A percentile compares a stretch with the other conserved stretches of the same genome.
Conservation (phyloP, 768 basidiomycete species). For the Trametes cingulata region DNA sequence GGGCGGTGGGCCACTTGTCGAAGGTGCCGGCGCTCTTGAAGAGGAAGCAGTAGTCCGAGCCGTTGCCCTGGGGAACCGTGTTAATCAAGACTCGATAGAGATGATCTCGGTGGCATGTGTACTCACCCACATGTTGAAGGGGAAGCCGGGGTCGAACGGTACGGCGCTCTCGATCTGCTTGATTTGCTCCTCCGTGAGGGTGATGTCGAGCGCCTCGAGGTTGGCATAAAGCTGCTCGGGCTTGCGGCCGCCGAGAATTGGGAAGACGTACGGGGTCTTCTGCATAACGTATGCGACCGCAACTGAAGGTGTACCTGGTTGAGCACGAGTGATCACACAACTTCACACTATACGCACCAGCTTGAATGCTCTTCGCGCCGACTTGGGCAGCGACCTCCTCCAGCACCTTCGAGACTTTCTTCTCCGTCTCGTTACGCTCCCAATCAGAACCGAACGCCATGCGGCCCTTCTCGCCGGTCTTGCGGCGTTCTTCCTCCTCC, state of each 20-base stretch:
- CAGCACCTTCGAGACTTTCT: constrained; percentile 42
- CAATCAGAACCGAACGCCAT: constrained; percentile 35
- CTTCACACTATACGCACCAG: constrained; percentile 37
- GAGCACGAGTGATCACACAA: neutral
- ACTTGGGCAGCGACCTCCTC: constrained; percentile 53
- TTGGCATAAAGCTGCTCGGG: constrained; percentile 52
- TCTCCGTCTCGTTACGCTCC: constrained; percentile 49
- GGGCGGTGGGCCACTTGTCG: constrained; percentile 26
- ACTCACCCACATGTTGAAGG: constrained; percentile 35
- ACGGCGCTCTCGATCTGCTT: constrained; percentile 43
- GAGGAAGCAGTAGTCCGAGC: constrained; percentile 2
- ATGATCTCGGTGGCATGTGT: neutral
- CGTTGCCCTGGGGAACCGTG: constrained; percentile 7
- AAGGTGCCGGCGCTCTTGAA: constrained; percentile 22
- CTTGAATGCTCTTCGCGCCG: constrained; percentile 47
- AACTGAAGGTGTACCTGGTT: constrained; percentile 30
- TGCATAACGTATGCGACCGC: constrained; percentile 58
- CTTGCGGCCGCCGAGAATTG: constrained; percentile 53
- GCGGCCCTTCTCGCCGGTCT: constrained; percentile 40
- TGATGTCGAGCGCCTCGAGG: constrained; percentile 50
- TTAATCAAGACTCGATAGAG: neutral
- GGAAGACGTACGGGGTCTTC: constrained; percentile 54
- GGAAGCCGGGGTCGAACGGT: constrained; percentile 52
- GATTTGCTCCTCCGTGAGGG: constrained; percentile 47
- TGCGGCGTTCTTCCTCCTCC: constrained; percentile 35